Percentiles rank a stretch among this genome's conserved stretches.
phyloP scores from a whole-genome alignment of 2,329 filamentous ascomycete genomes.

The Didymella sp. region DNA sequence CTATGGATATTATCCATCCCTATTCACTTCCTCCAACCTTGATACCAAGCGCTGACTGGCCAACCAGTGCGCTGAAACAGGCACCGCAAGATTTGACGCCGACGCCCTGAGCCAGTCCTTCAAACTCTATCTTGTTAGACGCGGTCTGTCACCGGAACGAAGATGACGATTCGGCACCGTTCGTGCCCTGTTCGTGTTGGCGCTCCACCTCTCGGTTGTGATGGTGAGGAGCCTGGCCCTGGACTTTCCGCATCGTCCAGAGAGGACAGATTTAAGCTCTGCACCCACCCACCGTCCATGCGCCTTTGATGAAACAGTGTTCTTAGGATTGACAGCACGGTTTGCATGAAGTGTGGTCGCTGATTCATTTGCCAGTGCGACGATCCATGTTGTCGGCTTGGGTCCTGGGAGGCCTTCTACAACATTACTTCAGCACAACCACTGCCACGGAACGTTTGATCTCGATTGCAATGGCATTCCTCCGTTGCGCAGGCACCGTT shows the following conservation, averaged over 20 bases:
- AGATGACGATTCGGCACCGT: slow-evolving; percentile 31
- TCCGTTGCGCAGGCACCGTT: slow-evolving; percentile 11
- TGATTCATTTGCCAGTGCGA: slow-evolving; percentile 1
- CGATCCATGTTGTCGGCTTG: background rate
- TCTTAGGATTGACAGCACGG: slow-evolving; percentile 13
- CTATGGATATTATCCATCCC: background rate
- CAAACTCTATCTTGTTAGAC: slow-evolving; percentile 19
- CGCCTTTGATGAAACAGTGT: slow-evolving; percentile 12
- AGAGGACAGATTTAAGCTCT: slow-evolving; percentile 24
- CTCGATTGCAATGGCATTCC: slow-evolving; percentile 5
- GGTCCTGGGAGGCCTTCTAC: background rate
- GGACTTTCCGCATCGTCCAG: slow-evolving; percentile 27
- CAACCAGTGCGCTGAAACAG: slow-evolving; percentile 10
- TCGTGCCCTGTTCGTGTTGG: slow-evolving; percentile 33
- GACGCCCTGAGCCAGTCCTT: slow-evolving; percentile 7
- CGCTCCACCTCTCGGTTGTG: slow-evolving; percentile 27
- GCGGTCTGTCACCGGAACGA: slow-evolving; percentile 27
- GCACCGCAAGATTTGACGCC: slow-evolving; percentile 7
- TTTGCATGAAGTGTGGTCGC: slow-evolving; percentile 7
- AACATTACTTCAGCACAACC: background rate
- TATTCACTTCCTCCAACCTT: background rate
- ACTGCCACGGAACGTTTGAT: background rate
- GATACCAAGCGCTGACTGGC: background rate
- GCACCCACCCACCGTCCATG: slow-evolving; percentile 9
- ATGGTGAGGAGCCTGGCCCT: slow-evolving; percentile 14